These are phyloP conservation scores for Citrus reticulata DNA, from an alignment of 345 rosid genomes.

Conservation along the genomic window DNA sequence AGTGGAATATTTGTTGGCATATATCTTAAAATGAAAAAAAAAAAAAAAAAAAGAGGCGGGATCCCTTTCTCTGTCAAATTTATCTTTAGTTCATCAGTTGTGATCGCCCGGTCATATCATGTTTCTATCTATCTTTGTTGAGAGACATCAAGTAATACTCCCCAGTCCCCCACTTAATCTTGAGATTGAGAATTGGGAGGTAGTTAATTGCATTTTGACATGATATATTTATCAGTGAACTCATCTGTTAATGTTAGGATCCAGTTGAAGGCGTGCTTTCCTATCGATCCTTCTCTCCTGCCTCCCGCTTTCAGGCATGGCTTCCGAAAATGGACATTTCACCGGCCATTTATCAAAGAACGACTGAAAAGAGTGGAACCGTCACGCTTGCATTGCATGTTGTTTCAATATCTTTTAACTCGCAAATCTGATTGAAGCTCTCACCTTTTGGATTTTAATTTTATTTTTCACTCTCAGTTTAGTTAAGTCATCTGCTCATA, in stretches of 20 bases:
- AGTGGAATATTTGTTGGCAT: constrained; percentile 18
- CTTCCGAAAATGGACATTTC: too few relatives aligned
- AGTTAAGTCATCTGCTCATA: background rate
- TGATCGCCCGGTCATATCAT: background rate
- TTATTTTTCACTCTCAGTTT: too few relatives aligned
- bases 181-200: background rate
- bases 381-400: too few relatives aligned
- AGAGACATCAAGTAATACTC: background rate
- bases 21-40: background rate
- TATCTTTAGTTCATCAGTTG: background rate
- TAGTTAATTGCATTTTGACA: background rate
- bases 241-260: background rate
- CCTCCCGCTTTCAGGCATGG: background rate
- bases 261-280: background rate
- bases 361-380: too few relatives aligned
- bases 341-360: too few relatives aligned
- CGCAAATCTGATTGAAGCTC: too few relatives aligned
- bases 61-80: background rate
- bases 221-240: background rate
- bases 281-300: background rate
- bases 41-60: background rate
- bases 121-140: background rate
- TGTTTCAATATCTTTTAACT: too few relatives aligned
- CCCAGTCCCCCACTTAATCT: background rate
- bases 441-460: too few relatives aligned